Evolutionary conservation across 164 flowering plant genomes (phyloP), one percentile per base, ranked within the genome.

Genomic region (Buxus sempervirens): DNA sequence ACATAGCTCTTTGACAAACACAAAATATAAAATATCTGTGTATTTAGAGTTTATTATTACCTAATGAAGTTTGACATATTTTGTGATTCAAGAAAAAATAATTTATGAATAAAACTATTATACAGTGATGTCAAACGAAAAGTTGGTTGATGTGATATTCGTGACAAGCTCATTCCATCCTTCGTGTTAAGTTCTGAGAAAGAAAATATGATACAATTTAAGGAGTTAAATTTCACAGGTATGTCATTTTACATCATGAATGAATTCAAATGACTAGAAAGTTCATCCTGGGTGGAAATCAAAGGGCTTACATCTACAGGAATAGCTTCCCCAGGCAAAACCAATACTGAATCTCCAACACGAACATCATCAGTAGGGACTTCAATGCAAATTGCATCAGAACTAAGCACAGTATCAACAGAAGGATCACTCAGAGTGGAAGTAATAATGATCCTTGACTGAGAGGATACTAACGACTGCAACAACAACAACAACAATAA

Each of bases 341-440:
- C 95, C 80, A 94, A 75, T 66, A 94, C 76, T 0, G 88, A 78
- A 70, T 94, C 98, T 66, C 97, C 98, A 71, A 83, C 85, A 74
- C 95, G 85, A 72, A 94, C 83, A 78, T 90, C 88, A 83, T 94
- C 98, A 57, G 97, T 90, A 41, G 91, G 87, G 61, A 90, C 96
- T 79, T 87, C 89, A 75, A 90, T 71, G 70, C 88, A 85, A 45
- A 91, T 83, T 63, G 96, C 78, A 82, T 94, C 98, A 69, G 91
- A 68, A 74, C 81, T 73, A 64, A 91, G 83, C 53, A 90, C 91
- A 72, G 60, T 65, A 58, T 83, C 84, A n/a, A n/a, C n/a, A n/a
- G n/a, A n/a, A n/a, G n/a, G n/a, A 68, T 82, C 79, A 67, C 76
- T 78, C 69, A 86, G 91, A 41, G 89, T 73, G 51, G 96, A 84